Percentiles rank a stretch among this genome's conserved stretches.
These are phyloP conservation scores for Aureobasidium sp. DNA, from an alignment of 2,329 filamentous ascomycete species.

Conservation along the genomic window DNA sequence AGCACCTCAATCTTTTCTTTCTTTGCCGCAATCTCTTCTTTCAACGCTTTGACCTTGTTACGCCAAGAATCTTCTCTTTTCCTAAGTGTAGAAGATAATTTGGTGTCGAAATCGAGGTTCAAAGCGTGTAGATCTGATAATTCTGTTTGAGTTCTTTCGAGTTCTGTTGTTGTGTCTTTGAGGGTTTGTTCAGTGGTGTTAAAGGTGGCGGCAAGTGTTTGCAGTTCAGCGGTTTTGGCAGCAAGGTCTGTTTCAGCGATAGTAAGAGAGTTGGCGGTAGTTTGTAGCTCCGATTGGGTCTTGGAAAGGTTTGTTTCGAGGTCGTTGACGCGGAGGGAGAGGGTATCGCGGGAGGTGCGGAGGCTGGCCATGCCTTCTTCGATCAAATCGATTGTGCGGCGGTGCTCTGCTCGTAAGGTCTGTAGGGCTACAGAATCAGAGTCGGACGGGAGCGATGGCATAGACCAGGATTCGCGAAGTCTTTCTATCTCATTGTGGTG, in stretches of 20 bases:
- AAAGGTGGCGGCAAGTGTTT: not conserved
- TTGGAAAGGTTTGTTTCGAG: conserved; percentile 19
- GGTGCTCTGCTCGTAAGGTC: not conserved
- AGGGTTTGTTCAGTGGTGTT: not conserved
- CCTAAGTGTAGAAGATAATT: not conserved
- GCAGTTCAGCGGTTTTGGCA: not conserved
- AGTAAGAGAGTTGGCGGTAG: conserved; percentile 16
- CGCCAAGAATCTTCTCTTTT: conserved; percentile 7
- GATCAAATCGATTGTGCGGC: conserved; percentile 2
- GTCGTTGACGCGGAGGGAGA: conserved; percentile 15
- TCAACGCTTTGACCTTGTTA: not conserved
- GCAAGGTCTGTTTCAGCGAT: conserved; percentile 20
- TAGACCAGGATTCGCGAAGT: not conserved
- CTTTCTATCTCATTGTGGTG: not conserved
- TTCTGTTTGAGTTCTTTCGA: conserved; percentile 20
- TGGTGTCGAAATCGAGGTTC: conserved; percentile 13
- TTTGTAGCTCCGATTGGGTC: not conserved
- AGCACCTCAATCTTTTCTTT: conserved; percentile 16
- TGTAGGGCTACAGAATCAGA: not conserved
- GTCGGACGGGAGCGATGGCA: not conserved
- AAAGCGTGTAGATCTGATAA: conserved; percentile 18
- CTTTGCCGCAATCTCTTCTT: not conserved
- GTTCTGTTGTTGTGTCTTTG: conserved; percentile 9
- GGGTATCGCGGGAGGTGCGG: conserved; percentile 1
- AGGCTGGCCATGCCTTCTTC: conserved; percentile 11